phyloP scores from a whole-genome alignment of 2,329 filamentous ascomycete species.

The Teratosphaeria gauchensis region DNA sequence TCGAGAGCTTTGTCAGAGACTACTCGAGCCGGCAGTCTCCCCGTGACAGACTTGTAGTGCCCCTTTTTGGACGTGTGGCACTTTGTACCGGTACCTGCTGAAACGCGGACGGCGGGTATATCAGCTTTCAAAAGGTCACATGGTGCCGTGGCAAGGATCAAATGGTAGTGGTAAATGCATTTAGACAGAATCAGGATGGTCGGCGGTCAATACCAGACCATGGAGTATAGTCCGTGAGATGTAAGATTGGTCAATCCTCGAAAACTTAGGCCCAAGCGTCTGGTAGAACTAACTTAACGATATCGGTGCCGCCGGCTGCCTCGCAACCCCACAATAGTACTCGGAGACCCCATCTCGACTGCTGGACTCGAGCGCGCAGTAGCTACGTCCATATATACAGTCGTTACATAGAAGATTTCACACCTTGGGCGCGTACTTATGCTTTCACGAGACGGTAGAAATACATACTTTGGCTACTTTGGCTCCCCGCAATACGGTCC shows the following conservation, averaged over 20 bases:
- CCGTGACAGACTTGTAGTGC: neutral
- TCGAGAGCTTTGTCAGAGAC: neutral
- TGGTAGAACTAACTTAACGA: neutral
- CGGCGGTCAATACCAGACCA: too few relatives aligned
- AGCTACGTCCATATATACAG: neutral
- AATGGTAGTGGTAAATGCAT: too few relatives aligned
- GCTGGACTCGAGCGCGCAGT: neutral
- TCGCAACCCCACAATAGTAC: neutral
- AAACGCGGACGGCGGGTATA: neutral
- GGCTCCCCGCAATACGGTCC: neutral
- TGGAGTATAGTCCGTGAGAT: too few relatives aligned
- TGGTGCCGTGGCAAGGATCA: neutral
- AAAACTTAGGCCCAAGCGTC: neutral
- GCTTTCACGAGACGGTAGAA: neutral
- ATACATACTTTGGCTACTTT: neutral
- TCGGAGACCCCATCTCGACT: neutral
- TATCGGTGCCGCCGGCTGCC: neutral
- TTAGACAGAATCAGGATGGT: too few relatives aligned
- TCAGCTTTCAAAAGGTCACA: neutral
- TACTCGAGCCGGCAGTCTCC: neutral
- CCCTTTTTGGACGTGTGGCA: neutral
- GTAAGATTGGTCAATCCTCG: neutral
- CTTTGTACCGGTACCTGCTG: neutral
- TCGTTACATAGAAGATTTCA: neutral
- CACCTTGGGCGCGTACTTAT: neutral